Base-by-base conservation (phyloP, 163 green algal genomes). In the Smithsoniella earleae region DNA sequence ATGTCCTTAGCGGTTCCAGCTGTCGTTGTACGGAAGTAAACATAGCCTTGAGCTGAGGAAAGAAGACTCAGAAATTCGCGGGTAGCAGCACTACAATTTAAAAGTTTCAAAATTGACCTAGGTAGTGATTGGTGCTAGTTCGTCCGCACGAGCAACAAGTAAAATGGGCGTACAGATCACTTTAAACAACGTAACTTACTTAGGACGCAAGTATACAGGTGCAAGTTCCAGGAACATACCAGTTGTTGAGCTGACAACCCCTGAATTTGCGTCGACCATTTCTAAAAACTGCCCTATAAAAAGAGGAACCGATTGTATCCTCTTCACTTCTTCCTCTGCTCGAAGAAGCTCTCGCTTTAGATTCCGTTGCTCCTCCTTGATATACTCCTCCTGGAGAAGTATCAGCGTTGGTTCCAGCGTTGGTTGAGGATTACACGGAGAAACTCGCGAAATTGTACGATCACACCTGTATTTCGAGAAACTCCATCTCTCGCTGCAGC, bases 201-300 rank as follows among this genome's bases (percentile, higher is more conserved):
- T n/a, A n/a, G n/a, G n/a, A n/a, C n/a, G n/a, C n/a, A n/a, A n/a
- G n/a, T n/a, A 54, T 54, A 95, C 89, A 72, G 94, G 92, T 75
- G 92, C 44, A 18, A 20, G 44, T 25, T 18, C 44, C 52, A 22
- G 92, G 54, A 93, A 92, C 2, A 77, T 86, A 46, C 91, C 91
- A 1, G 94, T 99, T 1, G 95, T 99, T 13, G 86, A 96, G n/a
- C 92, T 91, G n/a, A 99, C 92, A 66, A 99, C 98, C 33, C 92
- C 95, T 40, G 79, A 91, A 82, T 92, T 93, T 18, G 83, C 83
- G 78, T 98, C 92, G 37, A 99, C 88, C 94, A 99, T 98, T 80
- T 99, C 94, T 62, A 99, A 77, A 69, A 99, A 99, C 79, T 99
- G 95, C 2, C 95, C 95, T 66, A 99, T 99, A 31, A 99, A 95